Percentiles rank a stretch among this genome's conserved stretches.
phyloP scores from a whole-genome alignment of 179 eudicot species.

The Heliamphora pulchella region DNA sequence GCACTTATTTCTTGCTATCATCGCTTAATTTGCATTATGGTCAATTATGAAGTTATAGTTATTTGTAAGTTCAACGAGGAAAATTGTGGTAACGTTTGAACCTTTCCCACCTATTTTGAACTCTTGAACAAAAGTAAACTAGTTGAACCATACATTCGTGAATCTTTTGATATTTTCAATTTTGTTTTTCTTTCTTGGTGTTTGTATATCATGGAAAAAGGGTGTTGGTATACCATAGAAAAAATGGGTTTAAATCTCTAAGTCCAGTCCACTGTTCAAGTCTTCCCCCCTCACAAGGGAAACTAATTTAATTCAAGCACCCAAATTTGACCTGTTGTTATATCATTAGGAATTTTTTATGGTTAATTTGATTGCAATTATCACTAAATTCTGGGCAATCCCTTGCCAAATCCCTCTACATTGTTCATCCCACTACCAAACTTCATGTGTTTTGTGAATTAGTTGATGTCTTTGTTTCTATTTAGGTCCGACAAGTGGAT shows the following conservation, averaged over 20 bases:
- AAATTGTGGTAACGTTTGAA: background rate
- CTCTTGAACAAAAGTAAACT: background rate
- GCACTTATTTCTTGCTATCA: background rate
- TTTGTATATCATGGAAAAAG: background rate
- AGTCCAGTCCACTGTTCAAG: background rate
- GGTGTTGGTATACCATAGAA: too few species aligned
- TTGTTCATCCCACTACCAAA: background rate
- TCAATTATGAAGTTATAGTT: too few species aligned
- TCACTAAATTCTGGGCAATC: too few species aligned
- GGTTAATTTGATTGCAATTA: background rate
- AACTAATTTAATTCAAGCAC: background rate
- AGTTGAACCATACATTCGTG: background rate
- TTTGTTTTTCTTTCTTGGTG: background rate
- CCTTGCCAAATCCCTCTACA: too few species aligned
- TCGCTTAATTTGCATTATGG: too few species aligned
- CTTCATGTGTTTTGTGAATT: background rate
- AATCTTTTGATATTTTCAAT: background rate
- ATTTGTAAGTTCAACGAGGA: too few species aligned
- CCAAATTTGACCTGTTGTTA: background rate
- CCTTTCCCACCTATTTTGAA: background rate
- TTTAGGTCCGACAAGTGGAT: background rate
- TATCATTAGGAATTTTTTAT: background rate
- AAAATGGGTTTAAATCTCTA: background rate
- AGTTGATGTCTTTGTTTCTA: background rate
- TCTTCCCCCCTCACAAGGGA: too few species aligned